Conservation (phyloP, 768 basidiomycete genomes). For the Phlebiopsis gigantea region DNA sequence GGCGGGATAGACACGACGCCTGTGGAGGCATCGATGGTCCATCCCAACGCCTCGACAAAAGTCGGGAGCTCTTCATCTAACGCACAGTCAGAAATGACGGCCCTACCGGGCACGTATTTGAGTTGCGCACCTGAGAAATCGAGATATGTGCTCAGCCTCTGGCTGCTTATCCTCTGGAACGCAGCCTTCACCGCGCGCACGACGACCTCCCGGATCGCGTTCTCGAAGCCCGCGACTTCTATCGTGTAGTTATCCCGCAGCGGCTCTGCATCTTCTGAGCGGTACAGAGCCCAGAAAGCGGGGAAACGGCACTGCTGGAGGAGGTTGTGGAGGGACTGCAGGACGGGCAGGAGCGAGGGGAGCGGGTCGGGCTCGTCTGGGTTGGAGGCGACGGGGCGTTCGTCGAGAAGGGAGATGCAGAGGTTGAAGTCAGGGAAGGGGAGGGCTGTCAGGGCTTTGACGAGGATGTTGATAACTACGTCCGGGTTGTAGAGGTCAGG, state of each 20-base stretch:
- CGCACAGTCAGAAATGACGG: background rate
- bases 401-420: slow-evolving; percentile 87
- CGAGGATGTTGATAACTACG: slow-evolving; percentile 90
- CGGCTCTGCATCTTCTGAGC: slow-evolving; percentile 61
- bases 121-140: slow-evolving; percentile 68
- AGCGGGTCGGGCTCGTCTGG: slow-evolving; percentile 82
- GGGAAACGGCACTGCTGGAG: slow-evolving; percentile 85
- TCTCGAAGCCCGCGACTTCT: slow-evolving; percentile 78
- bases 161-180: slow-evolving; percentile 66
- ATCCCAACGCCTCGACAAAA: slow-evolving; percentile 62
- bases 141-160: slow-evolving; percentile 67
- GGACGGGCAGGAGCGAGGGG: slow-evolving; percentile 59
- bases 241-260: slow-evolving; percentile 84
- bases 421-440: slow-evolving; percentile 94
- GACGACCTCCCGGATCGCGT: slow-evolving; percentile 73
- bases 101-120: background rate
- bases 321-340: slow-evolving; percentile 62
- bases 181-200: slow-evolving; percentile 73
- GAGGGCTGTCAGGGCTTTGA: slow-evolving; percentile 81
- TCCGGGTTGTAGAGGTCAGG: slow-evolving; percentile 89
- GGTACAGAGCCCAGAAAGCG: slow-evolving; percentile 76
- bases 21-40: slow-evolving; percentile 50
- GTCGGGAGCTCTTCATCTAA: slow-evolving; percentile 52
- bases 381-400: slow-evolving; percentile 48
- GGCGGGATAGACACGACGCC: slow-evolving; percentile 66